These are phyloP conservation scores for Annona cherimola DNA, from an alignment of 164 flowering plant genomes.

Conservation along the genomic window DNA sequence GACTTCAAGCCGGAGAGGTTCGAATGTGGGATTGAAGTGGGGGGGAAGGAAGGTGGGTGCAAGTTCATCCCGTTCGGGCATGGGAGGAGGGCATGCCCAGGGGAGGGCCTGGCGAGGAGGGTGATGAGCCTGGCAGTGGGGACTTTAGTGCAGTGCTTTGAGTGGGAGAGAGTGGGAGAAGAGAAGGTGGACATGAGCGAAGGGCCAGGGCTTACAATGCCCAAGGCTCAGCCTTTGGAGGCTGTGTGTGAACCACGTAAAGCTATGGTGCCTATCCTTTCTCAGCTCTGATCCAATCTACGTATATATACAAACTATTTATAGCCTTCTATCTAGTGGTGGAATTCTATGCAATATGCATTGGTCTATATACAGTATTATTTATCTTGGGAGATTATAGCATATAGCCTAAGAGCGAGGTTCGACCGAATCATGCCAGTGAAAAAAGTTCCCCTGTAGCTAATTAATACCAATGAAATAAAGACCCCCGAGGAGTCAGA, in stretches of 20 bases:
- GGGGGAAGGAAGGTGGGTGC: constrained; percentile 7
- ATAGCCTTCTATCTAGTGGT: no score
- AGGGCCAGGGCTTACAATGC: constrained; percentile 12
- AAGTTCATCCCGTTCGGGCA: constrained; percentile 19
- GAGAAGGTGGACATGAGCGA: constrained; percentile 10
- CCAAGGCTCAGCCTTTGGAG: constrained; percentile 12
- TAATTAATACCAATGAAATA: no score
- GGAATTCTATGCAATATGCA: no score
- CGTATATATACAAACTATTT: no score
- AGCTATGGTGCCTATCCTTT: constrained; percentile 7
- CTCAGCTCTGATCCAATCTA: background rate
- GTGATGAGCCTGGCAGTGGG: constrained; percentile 8
- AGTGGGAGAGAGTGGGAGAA: constrained; percentile 9
- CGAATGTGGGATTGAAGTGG: constrained; percentile 7
- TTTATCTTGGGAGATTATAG: no score
- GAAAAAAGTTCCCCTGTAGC: no score
- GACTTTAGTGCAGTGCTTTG: constrained; percentile 9
- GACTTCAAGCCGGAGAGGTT: constrained; percentile 58
- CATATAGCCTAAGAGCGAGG: no score
- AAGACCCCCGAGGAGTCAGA: no score
- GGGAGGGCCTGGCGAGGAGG: constrained; percentile 14
- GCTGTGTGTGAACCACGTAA: constrained; percentile 7
- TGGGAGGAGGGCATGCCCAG: constrained; percentile 24
- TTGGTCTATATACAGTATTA: no score
- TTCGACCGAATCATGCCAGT: no score